Evolutionary conservation across 768 basidiomycete species (phyloP).

Genomic region (Suillus sp.): DNA sequence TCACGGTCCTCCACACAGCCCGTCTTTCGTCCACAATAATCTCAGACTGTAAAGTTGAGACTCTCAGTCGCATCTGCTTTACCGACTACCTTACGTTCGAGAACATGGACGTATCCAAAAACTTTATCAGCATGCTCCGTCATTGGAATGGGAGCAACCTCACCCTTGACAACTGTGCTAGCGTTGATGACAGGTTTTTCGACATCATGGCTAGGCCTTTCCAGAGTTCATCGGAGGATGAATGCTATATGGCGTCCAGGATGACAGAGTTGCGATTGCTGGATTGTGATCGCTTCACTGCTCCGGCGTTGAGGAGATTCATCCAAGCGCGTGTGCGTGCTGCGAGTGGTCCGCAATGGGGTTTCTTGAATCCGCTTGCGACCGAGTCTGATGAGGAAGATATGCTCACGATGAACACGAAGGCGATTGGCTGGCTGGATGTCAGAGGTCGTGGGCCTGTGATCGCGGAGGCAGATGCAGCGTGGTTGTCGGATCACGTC

Average conservation of each 20-base stretch:
- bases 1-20: neutral
- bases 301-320: neutral
- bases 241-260: neutral
- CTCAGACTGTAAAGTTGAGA: neutral
- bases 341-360: neutral
- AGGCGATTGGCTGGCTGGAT: neutral
- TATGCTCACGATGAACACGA: too few relatives aligned
- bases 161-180: neutral
- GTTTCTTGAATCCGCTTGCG: neutral
- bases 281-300: neutral
- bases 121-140: neutral
- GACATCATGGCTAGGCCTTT: neutral
- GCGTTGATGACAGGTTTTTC: slow-evolving; percentile 2
- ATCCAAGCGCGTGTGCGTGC: neutral
- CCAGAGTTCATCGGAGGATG: neutral
- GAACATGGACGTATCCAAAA: neutral
- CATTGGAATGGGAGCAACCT: neutral
- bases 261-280: neutral
- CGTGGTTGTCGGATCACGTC: neutral
- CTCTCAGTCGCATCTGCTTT: neutral
- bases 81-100: slow-evolving; percentile 5
- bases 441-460: slow-evolving; percentile 7
- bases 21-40: slow-evolving; percentile 2
- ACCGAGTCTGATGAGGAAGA: too few relatives aligned
- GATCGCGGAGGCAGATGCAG: slow-evolving; percentile 1